A percentile compares a stretch with the other conserved stretches of the same genome.
phyloP scores from a whole-genome alignment of 305 asterid genomes.

The Euphrasia arctica region DNA sequence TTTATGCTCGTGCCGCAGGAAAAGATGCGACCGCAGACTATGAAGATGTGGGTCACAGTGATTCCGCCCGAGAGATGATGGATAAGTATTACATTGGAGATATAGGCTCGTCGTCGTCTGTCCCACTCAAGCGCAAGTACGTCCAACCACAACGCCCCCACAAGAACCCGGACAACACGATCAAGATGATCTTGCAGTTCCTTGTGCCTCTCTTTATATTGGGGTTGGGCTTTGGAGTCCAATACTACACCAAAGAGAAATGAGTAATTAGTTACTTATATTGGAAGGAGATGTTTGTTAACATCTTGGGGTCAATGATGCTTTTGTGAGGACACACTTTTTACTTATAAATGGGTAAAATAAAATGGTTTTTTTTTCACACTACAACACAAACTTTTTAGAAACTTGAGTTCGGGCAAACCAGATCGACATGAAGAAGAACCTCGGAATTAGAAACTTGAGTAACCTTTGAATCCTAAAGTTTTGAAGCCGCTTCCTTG shows the following conservation, averaged over 20 bases:
- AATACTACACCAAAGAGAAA: constrained; percentile 41
- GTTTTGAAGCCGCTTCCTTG: constrained; percentile 72
- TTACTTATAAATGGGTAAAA: no score
- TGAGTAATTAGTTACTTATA: constrained; percentile 1
- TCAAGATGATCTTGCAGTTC: constrained; percentile 52
- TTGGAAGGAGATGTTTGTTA: no score
- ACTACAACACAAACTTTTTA: no score
- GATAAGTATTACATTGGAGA: constrained; percentile 54
- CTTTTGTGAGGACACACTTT: background rate
- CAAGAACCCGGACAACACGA: constrained; percentile 45
- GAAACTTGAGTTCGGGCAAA: no score
- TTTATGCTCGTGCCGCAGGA: constrained; percentile 33
- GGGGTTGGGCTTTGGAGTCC: constrained; percentile 45
- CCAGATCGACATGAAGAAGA: no score
- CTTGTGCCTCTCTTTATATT: constrained; percentile 48
- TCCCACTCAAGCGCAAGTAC: constrained; percentile 43
- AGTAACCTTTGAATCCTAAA: constrained; percentile 18
- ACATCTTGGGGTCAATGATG: background rate
- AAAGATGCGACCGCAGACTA: constrained; percentile 71
- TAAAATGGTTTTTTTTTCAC: no score
- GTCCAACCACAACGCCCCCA: constrained; percentile 31
- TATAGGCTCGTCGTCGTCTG: constrained; percentile 46
- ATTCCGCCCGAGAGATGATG: constrained; percentile 64
- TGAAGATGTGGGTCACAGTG: constrained; percentile 75
- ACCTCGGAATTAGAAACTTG: no score